These are phyloP conservation scores for Melastoma candidum DNA, from an alignment of 441 rosid species.

Conservation along the genomic window DNA sequence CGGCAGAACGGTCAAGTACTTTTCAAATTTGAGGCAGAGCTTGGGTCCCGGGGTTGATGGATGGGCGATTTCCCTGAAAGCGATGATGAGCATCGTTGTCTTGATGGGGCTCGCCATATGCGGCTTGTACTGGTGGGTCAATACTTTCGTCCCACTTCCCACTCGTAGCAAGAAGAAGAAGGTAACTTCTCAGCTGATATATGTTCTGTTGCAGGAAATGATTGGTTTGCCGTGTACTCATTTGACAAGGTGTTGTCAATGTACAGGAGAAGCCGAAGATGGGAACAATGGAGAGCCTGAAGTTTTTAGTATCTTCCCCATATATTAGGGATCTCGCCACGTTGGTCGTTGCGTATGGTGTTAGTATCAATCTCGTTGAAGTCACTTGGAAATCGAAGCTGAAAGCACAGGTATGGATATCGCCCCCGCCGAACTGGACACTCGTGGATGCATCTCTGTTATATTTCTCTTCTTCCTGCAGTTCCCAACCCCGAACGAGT, in stretches of 20 bases:
- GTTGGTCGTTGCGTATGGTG: conserved; percentile 95
- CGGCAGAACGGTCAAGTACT: conserved; percentile 92
- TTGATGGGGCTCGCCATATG: conserved; percentile 79
- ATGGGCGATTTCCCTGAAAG: conserved; percentile 94
- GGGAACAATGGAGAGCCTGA: conserved; percentile 97
- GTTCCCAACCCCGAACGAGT: conserved; percentile 97
- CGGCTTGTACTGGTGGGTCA: conserved; percentile 91
- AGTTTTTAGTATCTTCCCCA: conserved; percentile 77
- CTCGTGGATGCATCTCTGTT: too few species aligned
- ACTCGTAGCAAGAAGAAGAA: conserved; percentile 95
- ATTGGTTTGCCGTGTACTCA: conserved; percentile 94
- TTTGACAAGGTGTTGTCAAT: conserved; percentile 64
- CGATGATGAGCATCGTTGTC: conserved; percentile 95
- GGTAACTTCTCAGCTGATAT: conserved; percentile 26
- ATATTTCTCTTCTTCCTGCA: conserved; percentile 17
- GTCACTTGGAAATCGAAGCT: conserved; percentile 99
- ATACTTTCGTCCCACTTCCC: conserved; percentile 63
- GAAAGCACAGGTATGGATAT: conserved; percentile 76
- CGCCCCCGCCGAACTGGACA: too few species aligned
- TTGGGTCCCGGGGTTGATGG: conserved; percentile 99
- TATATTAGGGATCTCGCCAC: conserved; percentile 94
- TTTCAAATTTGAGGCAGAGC: conserved; percentile 73
- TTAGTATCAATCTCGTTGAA: conserved; percentile 93
- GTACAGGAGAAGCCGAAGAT: conserved; percentile 75
- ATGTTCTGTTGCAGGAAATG: conserved; percentile 85